Percentiles rank a stretch among this genome's conserved stretches.
These are phyloP conservation scores for Aspergillus sojae DNA, from an alignment of 2,329 filamentous ascomycete genomes.

Conservation along the genomic window DNA sequence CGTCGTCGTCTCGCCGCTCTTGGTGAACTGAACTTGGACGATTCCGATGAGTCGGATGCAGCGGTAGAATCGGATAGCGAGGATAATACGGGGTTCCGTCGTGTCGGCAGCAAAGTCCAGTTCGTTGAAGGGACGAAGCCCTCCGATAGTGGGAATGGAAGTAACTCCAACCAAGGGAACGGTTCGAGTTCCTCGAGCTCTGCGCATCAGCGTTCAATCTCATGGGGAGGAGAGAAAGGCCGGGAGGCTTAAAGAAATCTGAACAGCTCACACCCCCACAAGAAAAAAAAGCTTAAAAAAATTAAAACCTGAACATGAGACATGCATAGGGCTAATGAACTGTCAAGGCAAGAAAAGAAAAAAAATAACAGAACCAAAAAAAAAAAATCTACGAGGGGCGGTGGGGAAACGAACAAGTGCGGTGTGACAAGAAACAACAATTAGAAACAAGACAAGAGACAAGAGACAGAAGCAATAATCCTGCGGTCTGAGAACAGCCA, in stretches of 20 bases:
- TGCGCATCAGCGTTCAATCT: slow-evolving; percentile 36
- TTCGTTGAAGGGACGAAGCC: slow-evolving; percentile 37
- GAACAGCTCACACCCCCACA: slow-evolving; percentile 7
- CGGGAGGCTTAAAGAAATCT: slow-evolving; percentile 23
- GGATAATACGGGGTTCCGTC: slow-evolving; percentile 23
- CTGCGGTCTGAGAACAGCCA: not conserved
- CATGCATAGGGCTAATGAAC: not conserved
- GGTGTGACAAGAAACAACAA: not conserved
- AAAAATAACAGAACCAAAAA: not conserved
- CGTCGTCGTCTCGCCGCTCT: slow-evolving; percentile 50
- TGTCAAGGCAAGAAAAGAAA: not conserved
- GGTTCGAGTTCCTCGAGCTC: slow-evolving; percentile 20
- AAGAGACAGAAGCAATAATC: not conserved
- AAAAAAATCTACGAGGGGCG: not conserved
- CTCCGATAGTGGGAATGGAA: slow-evolving; percentile 23
- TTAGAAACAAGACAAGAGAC: not conserved
- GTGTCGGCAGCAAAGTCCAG: slow-evolving; percentile 30
- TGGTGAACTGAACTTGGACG: slow-evolving; percentile 36
- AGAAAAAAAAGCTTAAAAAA: not conserved
- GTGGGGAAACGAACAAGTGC: not conserved
- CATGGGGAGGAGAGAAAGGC: slow-evolving; percentile 47
- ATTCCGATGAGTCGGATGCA: slow-evolving; percentile 28
- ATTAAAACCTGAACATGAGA: not conserved
- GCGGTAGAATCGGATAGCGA: slow-evolving; percentile 27
- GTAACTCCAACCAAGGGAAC: slow-evolving; percentile 14